Evolutionary conservation across 2,329 filamentous ascomycete species (phyloP).

Genomic region (Arthrinium phaeospermum): DNA sequence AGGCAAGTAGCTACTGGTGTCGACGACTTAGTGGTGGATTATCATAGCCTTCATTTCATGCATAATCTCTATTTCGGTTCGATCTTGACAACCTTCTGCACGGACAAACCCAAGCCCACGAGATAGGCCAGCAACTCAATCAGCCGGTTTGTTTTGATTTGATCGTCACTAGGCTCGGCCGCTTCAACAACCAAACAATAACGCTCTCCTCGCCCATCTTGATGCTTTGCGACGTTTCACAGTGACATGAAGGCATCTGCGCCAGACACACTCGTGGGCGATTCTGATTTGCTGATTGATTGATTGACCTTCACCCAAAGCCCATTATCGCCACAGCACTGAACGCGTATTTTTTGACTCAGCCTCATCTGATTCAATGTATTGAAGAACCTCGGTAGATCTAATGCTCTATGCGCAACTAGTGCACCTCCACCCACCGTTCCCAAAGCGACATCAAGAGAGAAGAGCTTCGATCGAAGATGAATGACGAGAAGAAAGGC

Average conservation of each 20-base stretch:
- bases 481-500: conserved; percentile 46
- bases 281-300: conserved; percentile 15
- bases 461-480: neutral
- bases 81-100: conserved; percentile 12
- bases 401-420: neutral
- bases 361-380: conserved; percentile 9
- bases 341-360: conserved; percentile 14
- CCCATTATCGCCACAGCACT: conserved; percentile 10
- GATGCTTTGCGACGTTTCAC: conserved; percentile 1
- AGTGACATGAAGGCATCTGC: conserved; percentile 12
- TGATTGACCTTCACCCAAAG: neutral
- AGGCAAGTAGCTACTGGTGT: neutral
- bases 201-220: neutral
- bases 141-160: conserved; percentile 8
- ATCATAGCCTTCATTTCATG: neutral
- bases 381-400: neutral
- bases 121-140: conserved; percentile 9
- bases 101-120: neutral
- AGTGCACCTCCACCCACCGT: neutral
- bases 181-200: conserved; percentile 16
- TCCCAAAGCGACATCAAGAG: neutral
- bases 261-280: conserved; percentile 7
- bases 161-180: neutral
- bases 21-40: neutral
- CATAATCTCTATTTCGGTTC: conserved; percentile 5